These are phyloP conservation scores for Pseudotsuga menziesii DNA, from an alignment of 75 land plant species.

Conservation along the genomic window DNA sequence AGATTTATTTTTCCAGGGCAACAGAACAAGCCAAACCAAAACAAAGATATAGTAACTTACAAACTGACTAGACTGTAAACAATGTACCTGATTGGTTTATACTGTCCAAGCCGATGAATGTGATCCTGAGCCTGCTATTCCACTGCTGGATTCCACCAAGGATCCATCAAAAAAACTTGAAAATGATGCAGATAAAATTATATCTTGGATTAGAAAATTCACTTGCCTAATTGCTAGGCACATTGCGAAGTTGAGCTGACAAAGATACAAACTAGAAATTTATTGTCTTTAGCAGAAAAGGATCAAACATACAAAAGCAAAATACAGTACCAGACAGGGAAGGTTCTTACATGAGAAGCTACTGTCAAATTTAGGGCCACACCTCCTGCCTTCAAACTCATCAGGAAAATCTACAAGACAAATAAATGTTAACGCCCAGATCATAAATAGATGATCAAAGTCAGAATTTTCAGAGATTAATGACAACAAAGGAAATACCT, in stretches of 20 bases:
- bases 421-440: neutral
- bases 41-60: no score
- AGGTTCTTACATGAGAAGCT: conserved; percentile 72
- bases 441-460: neutral
- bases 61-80: no score
- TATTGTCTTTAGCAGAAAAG: neutral
- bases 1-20: no score
- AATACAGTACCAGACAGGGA: neutral
- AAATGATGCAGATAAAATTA: neutral
- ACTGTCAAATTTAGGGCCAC: conserved; percentile 97
- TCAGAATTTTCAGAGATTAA: neutral
- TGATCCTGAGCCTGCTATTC: conserved; percentile 97
- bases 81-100: conserved; percentile 79
- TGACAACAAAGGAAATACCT: conserved; percentile 23
- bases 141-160: conserved; percentile 99
- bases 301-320: neutral
- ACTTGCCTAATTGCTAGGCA: neutral
- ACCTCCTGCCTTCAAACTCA: conserved; percentile 98
- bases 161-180: conserved; percentile 95
- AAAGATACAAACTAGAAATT: neutral
- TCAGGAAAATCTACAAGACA: conserved; percentile 47
- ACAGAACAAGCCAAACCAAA: no score
- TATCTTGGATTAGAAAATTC: neutral
- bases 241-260: neutral
- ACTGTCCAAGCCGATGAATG: conserved; percentile 91